phyloP scores from a whole-genome alignment of 2,329 filamentous ascomycete species.

The Blastomyces parvus region DNA sequence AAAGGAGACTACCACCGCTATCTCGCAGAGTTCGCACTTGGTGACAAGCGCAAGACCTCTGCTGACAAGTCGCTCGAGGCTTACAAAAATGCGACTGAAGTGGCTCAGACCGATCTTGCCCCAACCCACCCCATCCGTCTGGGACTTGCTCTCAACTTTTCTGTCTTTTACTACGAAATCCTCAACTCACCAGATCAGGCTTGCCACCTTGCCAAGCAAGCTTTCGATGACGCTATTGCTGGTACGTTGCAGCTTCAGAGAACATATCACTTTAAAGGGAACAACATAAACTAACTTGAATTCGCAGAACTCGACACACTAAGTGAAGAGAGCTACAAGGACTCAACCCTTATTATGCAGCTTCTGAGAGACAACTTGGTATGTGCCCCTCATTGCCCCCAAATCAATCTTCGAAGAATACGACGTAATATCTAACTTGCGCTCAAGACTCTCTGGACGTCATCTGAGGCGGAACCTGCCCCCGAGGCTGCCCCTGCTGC shows the following conservation, averaged over 20 bases:
- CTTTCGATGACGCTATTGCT: constrained; percentile 93
- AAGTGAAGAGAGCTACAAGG: constrained; percentile 98
- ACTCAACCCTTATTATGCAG: constrained; percentile 98
- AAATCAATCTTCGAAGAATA: not conserved
- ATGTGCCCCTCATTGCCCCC: constrained; percentile 27
- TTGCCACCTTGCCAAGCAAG: constrained; percentile 94
- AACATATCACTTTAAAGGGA: not conserved
- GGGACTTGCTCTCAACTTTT: constrained; percentile 89
- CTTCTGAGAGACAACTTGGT: constrained; percentile 94
- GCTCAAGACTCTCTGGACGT: constrained; percentile 90
- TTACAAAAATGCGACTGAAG: constrained; percentile 90
- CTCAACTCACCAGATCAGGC: constrained; percentile 96
- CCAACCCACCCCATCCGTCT: constrained; percentile 90
- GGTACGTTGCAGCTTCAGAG: constrained; percentile 38
- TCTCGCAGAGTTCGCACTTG: constrained; percentile 90
- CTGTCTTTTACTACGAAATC: constrained; percentile 99
- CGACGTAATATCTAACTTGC: constrained; percentile 21
- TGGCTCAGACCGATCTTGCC: constrained; percentile 78
- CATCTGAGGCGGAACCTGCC: constrained; percentile 86
- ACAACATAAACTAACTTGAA: constrained; percentile 17
- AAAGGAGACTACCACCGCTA: constrained; percentile 99
- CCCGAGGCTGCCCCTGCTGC: constrained; percentile 37
- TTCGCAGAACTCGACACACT: constrained; percentile 79
- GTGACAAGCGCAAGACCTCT: constrained; percentile 89
- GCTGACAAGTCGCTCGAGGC: constrained; percentile 92